Percentiles rank a stretch among this genome's conserved stretches.
Evolutionary conservation across 2,329 filamentous ascomycete genomes (phyloP).

Genomic region (Pseudomassariella vexata): DNA sequence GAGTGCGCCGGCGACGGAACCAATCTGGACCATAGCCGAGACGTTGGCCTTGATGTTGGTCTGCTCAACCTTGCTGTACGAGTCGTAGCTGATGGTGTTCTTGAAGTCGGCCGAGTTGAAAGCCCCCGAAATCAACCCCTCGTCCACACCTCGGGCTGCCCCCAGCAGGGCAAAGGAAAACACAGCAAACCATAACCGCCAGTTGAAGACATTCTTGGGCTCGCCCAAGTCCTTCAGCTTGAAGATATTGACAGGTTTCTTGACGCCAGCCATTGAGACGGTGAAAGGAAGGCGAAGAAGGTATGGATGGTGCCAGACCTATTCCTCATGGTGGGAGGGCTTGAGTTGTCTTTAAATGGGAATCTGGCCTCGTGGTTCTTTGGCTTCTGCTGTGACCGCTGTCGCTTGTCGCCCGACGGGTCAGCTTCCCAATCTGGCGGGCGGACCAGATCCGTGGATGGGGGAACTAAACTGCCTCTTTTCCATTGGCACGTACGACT

Average conservation of each 20-base stretch:
- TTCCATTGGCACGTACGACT: no score
- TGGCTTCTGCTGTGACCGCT: no score
- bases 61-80: conserved; percentile 44
- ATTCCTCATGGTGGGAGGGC: no score
- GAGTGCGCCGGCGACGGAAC: conserved; percentile 65
- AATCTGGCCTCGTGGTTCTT: no score
- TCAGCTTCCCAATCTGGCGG: no score
- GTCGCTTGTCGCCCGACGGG: no score
- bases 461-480: no score
- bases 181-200: conserved; percentile 73
- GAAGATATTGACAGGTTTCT: conserved; percentile 50
- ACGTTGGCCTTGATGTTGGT: conserved; percentile 72
- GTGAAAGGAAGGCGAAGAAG: neutral
- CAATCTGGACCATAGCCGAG: conserved; percentile 76
- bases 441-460: no score
- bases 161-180: conserved; percentile 70
- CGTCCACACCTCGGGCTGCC: conserved; percentile 72
- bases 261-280: conserved; percentile 23
- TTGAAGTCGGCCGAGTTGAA: conserved; percentile 64
- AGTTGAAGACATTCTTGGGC: conserved; percentile 68
- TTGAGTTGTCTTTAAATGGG: no score
- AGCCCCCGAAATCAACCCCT: conserved; percentile 70
- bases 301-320: no score
- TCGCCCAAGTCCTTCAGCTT: conserved; percentile 57
- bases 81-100: conserved; percentile 48